A percentile compares a stretch with the other conserved stretches of the same genome.
Conservation (phyloP, 2,329 filamentous ascomycete species). For the Phaeosphaeria sp. region DNA sequence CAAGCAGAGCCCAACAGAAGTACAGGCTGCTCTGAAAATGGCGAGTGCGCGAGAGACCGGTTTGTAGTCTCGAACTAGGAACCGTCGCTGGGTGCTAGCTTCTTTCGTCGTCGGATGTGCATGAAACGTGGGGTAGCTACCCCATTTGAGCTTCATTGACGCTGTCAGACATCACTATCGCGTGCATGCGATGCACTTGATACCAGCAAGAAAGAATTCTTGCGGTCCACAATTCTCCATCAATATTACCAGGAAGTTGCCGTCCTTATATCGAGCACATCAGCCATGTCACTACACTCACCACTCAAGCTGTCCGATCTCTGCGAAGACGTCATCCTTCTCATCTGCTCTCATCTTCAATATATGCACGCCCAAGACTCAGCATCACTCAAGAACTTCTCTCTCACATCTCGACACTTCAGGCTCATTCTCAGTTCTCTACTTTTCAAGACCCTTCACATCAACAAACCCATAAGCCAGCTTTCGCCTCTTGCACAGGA, state of each 20-base stretch:
- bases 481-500: constrained; percentile 8
- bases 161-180: neutral
- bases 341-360: constrained; percentile 19
- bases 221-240: too few relatives aligned
- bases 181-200: neutral
- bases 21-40: too few relatives aligned
- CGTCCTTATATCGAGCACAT: too few relatives aligned
- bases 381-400: constrained; percentile 15
- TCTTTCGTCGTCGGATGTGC: neutral
- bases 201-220: too few relatives aligned
- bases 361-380: neutral
- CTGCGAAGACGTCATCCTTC: constrained; percentile 23
- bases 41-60: too few relatives aligned
- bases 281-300: too few relatives aligned
- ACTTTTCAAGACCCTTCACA: constrained; percentile 19
- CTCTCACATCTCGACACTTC: constrained; percentile 16
- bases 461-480: constrained; percentile 20
- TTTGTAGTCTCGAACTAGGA: too few relatives aligned
- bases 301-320: constrained; percentile 4
- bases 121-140: neutral
- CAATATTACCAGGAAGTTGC: too few relatives aligned
- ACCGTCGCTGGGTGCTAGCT: neutral
- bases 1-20: too few relatives aligned
- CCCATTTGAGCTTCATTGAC: neutral
- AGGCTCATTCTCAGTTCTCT: constrained; percentile 10